These are phyloP conservation scores for Neurospora pannonica DNA, from an alignment of 495 filamentous ascomycete species.

Conservation along the genomic window DNA sequence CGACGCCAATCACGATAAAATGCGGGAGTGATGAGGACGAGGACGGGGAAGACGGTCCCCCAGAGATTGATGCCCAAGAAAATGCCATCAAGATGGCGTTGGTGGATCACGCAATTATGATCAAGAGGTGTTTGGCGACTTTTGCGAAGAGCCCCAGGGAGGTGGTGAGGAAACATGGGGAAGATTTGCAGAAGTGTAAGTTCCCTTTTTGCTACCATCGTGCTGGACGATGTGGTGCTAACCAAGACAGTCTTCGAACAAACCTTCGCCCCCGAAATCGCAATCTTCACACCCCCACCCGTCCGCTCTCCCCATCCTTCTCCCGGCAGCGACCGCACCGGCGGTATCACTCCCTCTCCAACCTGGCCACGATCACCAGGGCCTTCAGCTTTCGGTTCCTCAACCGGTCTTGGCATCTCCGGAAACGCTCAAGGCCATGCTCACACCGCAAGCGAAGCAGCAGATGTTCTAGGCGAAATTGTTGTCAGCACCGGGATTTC, in stretches of 20 bases:
- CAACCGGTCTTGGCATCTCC: not conserved
- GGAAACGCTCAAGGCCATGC: not conserved
- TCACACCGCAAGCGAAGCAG: not conserved
- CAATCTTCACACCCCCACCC: conserved; percentile 38
- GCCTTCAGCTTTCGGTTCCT: conserved; percentile 13
- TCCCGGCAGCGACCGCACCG: not conserved
- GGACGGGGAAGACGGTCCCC: conserved; percentile 38
- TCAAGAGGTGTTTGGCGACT: conserved; percentile 71
- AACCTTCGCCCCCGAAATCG: conserved; percentile 54
- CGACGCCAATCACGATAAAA: conserved; percentile 36
- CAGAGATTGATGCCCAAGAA: conserved; percentile 56
- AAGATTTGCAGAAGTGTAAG: conserved; percentile 45
- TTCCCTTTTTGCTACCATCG: conserved; percentile 20
- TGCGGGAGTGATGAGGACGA: conserved; percentile 26
- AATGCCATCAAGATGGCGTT: conserved; percentile 79
- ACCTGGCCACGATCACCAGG: conserved; percentile 31
- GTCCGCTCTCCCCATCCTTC: conserved; percentile 16
- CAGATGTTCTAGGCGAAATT: not conserved
- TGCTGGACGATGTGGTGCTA: not conserved
- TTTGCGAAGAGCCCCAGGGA: conserved; percentile 53
- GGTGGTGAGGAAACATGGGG: conserved; percentile 28
- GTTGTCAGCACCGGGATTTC: conserved; percentile 19
- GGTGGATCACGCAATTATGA: conserved; percentile 77
- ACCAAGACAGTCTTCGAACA: conserved; percentile 43
- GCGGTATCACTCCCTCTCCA: conserved; percentile 23